Percentiles rank a stretch among this genome's conserved stretches.
These are phyloP conservation scores for Saccharomyces eubayanus DNA, from an alignment of 805 yeast genomes.

Conservation along the genomic window DNA sequence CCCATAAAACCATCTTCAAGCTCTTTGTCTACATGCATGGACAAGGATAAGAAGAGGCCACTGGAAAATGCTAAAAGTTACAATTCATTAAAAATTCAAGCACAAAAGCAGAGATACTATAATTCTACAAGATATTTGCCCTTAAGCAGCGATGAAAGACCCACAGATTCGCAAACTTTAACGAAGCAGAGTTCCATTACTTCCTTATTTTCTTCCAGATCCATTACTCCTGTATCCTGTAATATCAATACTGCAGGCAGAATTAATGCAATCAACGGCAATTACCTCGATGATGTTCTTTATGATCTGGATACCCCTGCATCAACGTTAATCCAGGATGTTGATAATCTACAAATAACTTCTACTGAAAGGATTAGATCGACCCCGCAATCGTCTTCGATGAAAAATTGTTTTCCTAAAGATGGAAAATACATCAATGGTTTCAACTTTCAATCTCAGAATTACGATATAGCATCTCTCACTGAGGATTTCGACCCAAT, in stretches of 20 bases:
- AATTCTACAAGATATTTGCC: constrained; percentile 4
- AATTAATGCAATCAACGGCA: background rate
- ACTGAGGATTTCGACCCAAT: background rate
- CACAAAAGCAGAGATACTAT: constrained; percentile 11
- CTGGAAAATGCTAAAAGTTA: background rate
- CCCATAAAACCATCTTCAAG: background rate
- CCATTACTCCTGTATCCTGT: background rate
- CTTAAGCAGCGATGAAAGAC: background rate
- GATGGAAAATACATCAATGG: background rate
- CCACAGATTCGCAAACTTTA: background rate
- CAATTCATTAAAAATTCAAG: background rate
- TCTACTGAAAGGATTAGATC: background rate
- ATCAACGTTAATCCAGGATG: background rate
- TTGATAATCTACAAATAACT: background rate
- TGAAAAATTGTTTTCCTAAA: background rate
- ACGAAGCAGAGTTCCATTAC: background rate
- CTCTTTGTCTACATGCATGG: background rate
- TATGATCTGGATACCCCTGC: background rate
- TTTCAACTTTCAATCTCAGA: background rate
- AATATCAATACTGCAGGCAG: background rate
- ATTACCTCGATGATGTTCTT: background rate
- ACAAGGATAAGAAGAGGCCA: background rate
- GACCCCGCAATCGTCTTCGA: background rate
- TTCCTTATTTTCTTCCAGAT: background rate
- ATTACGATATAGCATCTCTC: background rate